Evolutionary conservation across 2,329 filamentous ascomycete genomes (phyloP).

Genomic region (Coleophoma crateriformis): DNA sequence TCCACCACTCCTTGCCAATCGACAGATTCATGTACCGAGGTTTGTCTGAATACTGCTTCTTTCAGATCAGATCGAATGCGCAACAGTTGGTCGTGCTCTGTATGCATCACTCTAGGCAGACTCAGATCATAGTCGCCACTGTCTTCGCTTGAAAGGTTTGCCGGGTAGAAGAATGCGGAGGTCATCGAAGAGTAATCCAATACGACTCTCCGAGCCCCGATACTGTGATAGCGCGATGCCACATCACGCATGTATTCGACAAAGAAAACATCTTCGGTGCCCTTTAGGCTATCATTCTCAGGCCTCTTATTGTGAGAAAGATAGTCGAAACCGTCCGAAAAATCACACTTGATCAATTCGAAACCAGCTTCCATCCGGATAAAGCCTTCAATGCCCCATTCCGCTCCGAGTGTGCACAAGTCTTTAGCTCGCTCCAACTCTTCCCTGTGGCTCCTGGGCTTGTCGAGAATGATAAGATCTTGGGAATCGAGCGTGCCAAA

Average conservation of each 20-base stretch:
- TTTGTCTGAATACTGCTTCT: conserved; percentile 29
- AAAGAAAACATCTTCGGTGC: conserved; percentile 2
- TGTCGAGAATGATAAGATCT: conserved; percentile 50
- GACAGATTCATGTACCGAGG: conserved; percentile 8
- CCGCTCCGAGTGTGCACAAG: conserved; percentile 51
- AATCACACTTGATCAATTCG: conserved; percentile 62
- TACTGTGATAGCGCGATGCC: conserved; percentile 29
- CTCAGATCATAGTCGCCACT: background rate
- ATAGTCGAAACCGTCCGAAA: conserved; percentile 26
- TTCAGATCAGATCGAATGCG: conserved; percentile 37
- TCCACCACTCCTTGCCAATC: conserved; percentile 7
- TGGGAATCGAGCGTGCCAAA: conserved; percentile 63
- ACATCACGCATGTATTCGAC: background rate
- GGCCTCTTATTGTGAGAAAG: background rate
- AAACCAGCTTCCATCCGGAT: conserved; percentile 64
- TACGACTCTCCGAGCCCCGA: conserved; percentile 25
- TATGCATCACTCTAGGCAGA: conserved; percentile 16
- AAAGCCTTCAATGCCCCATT: conserved; percentile 50
- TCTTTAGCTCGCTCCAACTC: conserved; percentile 45
- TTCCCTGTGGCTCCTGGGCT: conserved; percentile 4
- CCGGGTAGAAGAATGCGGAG: conserved; percentile 6
- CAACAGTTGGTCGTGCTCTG: conserved; percentile 25
- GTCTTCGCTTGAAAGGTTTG: conserved; percentile 8
- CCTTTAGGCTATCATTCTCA: background rate
- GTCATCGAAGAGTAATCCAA: conserved; percentile 11